Conservation (phyloP, 768 basidiomycete genomes). For the Psilocybe cyanescens region DNA sequence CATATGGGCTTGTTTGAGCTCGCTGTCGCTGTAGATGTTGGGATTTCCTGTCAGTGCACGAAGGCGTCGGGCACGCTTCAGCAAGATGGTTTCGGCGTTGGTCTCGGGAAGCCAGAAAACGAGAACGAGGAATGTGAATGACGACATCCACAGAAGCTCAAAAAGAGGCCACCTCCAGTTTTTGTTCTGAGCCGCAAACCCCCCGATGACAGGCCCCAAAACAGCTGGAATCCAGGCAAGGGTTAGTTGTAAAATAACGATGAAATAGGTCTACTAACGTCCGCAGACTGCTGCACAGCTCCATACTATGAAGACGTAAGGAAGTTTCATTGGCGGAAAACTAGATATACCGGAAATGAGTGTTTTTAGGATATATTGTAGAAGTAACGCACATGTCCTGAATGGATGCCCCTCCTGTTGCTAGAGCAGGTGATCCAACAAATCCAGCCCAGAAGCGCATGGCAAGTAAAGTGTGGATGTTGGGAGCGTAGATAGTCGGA, state of each 20-base stretch:
- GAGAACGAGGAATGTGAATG: slow-evolving; percentile 6
- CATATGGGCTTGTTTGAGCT: slow-evolving; percentile 2
- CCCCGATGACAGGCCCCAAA: slow-evolving; percentile 6
- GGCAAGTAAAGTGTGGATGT: slow-evolving; percentile 5
- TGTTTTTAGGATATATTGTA: too few relatives aligned
- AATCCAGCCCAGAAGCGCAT: slow-evolving; percentile 7
- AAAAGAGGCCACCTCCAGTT: slow-evolving; percentile 5
- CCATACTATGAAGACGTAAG: slow-evolving; percentile 5
- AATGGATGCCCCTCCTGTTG: slow-evolving; percentile 4
- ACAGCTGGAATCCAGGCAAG: background rate
- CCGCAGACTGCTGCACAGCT: slow-evolving; percentile 3
- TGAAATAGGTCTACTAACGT: background rate
- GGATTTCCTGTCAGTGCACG: background rate
- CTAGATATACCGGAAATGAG: background rate
- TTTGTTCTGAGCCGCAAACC: slow-evolving; percentile 9
- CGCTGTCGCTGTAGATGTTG: slow-evolving; percentile 4
- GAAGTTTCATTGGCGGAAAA: slow-evolving; percentile 1
- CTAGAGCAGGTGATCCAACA: slow-evolving; percentile 1
- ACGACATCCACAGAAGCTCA: slow-evolving; percentile 4
- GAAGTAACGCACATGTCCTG: slow-evolving; percentile 2
- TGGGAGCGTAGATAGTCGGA: slow-evolving; percentile 6
- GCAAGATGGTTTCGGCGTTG: slow-evolving; percentile 3
- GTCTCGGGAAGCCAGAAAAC: slow-evolving; percentile 7
- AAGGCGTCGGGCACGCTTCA: slow-evolving; percentile 2
- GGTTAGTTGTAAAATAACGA: background rate